phyloP scores from a whole-genome alignment of 176 grass and related monocot species.

The Triticum turgidum region DNA sequence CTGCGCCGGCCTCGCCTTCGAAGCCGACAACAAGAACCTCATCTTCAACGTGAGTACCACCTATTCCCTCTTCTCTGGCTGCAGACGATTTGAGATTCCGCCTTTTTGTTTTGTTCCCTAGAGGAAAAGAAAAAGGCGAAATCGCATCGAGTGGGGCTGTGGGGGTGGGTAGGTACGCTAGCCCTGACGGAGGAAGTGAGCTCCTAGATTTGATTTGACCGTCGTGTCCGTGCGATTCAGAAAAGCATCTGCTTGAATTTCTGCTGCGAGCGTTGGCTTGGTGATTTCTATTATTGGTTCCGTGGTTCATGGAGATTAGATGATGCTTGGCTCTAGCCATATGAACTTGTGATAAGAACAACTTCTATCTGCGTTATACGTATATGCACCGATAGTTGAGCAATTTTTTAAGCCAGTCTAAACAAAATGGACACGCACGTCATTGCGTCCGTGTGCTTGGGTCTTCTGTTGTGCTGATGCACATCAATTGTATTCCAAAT shows the following conservation, averaged over 20 bases:
- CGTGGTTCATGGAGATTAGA: not conserved
- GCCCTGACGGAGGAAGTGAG: not conserved
- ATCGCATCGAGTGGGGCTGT: not conserved
- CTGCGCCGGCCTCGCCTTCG: slow-evolving; percentile 77
- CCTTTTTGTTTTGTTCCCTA: not conserved
- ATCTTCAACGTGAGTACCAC: slow-evolving; percentile 69
- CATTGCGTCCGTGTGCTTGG: no score
- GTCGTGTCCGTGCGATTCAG: not conserved
- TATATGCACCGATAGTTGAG: not conserved
- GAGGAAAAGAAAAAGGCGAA: not conserved
- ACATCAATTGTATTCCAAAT: not conserved
- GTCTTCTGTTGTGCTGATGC: not conserved
- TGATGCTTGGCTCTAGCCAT: not conserved
- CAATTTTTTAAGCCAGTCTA: not conserved
- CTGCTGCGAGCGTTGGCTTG: not conserved
- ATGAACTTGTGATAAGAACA: not conserved
- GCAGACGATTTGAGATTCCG: not conserved
- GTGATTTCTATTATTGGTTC: not conserved
- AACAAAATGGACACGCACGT: no score
- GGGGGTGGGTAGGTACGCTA: not conserved
- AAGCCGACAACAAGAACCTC: slow-evolving; percentile 76
- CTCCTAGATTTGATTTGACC: not conserved
- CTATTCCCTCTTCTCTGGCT: not conserved
- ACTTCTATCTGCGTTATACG: not conserved
- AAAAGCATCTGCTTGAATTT: not conserved